These are phyloP conservation scores for Patellifolia procumbens DNA, from an alignment of 179 eudicot genomes.

Conservation along the genomic window DNA sequence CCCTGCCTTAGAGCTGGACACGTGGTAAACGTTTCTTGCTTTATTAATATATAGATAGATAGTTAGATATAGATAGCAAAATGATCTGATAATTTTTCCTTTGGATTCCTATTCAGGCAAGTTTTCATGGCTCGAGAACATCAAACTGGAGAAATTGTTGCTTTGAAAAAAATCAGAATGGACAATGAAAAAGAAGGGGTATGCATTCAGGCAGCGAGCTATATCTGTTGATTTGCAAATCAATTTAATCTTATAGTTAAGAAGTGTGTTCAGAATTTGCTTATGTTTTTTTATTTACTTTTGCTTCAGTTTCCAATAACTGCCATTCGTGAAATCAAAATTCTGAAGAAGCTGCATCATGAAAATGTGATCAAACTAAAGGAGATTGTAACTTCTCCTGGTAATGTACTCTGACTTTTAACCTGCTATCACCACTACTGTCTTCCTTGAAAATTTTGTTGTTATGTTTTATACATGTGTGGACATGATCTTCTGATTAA, in stretches of 20 bases:
- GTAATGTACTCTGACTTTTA: conserved; percentile 35
- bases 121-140: conserved; percentile 84
- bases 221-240: not conserved
- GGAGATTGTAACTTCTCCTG: conserved; percentile 94
- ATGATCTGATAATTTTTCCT: not conserved
- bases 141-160: conserved; percentile 76
- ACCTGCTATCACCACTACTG: not conserved
- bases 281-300: no score
- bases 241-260: not conserved
- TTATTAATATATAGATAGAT: no score
- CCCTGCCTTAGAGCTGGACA: no score
- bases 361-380: conserved; percentile 85
- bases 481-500: conserved; percentile 1
- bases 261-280: not conserved
- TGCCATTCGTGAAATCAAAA: conserved; percentile 94
- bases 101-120: conserved; percentile 49
- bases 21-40: no score
- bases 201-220: conserved; percentile 17
- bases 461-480: not conserved
- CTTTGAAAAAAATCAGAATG: conserved; percentile 90
- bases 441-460: not conserved
- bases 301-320: conserved; percentile 85
- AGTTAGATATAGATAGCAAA: not conserved
- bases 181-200: conserved; percentile 96
- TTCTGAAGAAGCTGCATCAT: conserved; percentile 91